A percentile compares a stretch with the other conserved stretches of the same genome.
phyloP scores from a whole-genome alignment of 163 green algal species.

The Scenedesmus sp. region DNA sequence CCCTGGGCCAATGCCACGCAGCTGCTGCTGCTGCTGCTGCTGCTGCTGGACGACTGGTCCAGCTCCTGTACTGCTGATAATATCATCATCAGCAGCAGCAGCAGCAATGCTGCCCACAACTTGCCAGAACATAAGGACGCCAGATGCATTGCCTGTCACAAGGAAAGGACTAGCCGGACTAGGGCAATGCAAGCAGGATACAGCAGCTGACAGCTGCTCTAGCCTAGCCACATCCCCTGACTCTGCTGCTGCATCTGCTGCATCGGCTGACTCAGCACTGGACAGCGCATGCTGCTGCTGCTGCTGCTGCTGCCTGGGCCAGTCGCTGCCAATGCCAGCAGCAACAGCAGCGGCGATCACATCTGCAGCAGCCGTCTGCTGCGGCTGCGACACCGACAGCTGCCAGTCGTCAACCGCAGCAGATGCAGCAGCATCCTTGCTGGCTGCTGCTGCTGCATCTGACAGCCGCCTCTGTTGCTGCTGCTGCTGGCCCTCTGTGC shows the following conservation, averaged over 20 bases:
- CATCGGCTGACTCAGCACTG: neutral
- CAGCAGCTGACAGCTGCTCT: neutral
- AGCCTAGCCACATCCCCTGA: neutral
- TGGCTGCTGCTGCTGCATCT: neutral
- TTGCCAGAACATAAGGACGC: slow-evolving; percentile 54
- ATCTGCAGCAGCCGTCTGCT: neutral
- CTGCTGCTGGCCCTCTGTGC: neutral
- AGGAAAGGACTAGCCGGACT: slow-evolving; percentile 52
- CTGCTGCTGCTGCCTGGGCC: neutral
- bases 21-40: slow-evolving; percentile 21
- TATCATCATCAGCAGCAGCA: neutral
- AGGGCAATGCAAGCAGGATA: slow-evolving; percentile 39
- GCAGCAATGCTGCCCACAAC: slow-evolving; percentile 13
- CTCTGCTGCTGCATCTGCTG: neutral
- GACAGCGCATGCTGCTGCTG: neutral
- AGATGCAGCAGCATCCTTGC: slow-evolving; percentile 25
- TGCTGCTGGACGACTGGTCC: neutral
- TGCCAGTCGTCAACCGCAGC: neutral
- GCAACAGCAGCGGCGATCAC: neutral
- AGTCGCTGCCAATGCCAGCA: neutral
- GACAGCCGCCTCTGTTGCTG: slow-evolving; percentile 24
- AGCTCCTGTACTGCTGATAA: neutral
- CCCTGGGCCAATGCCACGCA: neutral
- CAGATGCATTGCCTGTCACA: slow-evolving; percentile 50
- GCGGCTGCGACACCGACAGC: slow-evolving; percentile 15